Percentiles rank a stretch among this genome's conserved stretches.
These are phyloP conservation scores for Primulina huaijiensis DNA, from an alignment of 257 asterid species.

Conservation along the genomic window DNA sequence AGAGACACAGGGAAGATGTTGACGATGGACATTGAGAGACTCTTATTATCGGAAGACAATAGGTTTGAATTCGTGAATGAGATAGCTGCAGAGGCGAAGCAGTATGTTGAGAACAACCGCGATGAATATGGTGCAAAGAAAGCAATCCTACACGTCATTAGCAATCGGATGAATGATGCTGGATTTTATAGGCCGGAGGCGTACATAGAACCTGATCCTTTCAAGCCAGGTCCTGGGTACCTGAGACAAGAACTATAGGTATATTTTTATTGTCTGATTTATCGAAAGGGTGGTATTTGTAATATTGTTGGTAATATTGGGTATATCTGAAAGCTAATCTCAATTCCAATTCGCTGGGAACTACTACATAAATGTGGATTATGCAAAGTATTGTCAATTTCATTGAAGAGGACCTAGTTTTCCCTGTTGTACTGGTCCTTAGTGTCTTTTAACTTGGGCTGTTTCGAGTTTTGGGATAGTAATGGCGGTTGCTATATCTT, in stretches of 20 bases:
- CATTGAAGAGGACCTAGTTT: background rate
- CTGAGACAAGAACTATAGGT: constrained; percentile 56
- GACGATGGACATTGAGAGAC: constrained; percentile 75
- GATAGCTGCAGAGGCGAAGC: constrained; percentile 91
- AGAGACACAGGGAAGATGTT: constrained; percentile 63
- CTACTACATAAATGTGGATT: background rate
- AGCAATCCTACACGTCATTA: constrained; percentile 84
- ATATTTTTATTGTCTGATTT: constrained; percentile 4
- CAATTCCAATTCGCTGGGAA: constrained; percentile 2
- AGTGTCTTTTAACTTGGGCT: background rate
- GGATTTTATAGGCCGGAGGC: constrained; percentile 83
- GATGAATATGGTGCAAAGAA: constrained; percentile 91
- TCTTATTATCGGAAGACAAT: constrained; percentile 76
- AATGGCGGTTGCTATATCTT: constrained; percentile 1
- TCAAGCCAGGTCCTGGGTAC: constrained; percentile 91
- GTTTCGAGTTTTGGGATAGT: background rate
- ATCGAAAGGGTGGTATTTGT: constrained; percentile 3
- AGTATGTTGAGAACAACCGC: constrained; percentile 79
- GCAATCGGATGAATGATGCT: constrained; percentile 88
- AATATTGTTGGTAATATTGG: background rate
- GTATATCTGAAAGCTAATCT: background rate
- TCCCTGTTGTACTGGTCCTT: background rate
- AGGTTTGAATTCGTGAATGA: constrained; percentile 77
- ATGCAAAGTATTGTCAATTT: background rate
- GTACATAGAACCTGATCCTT: constrained; percentile 69